These are phyloP conservation scores for Microbotryum intermedium DNA, from an alignment of 1,284 basidiomycete species.

Conservation along the genomic window DNA sequence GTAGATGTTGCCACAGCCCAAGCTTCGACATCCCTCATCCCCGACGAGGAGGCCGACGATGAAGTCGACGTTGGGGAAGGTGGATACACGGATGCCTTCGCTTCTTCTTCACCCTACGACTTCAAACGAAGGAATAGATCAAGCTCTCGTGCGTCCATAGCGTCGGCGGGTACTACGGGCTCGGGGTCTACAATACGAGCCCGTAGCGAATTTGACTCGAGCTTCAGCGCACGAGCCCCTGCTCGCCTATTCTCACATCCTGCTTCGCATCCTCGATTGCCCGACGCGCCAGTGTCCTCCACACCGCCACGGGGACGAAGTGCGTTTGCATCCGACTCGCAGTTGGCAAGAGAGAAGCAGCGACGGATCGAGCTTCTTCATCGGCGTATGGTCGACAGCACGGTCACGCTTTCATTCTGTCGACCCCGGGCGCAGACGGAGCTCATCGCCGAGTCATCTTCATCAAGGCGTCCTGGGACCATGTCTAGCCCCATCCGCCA, in stretches of 20 bases:
- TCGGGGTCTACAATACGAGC: conserved; percentile 39
- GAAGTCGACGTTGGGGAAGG: neutral
- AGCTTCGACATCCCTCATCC: no score
- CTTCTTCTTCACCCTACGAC: neutral
- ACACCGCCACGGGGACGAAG: conserved; percentile 10
- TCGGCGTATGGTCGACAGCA: conserved; percentile 69
- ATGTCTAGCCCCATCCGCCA: neutral
- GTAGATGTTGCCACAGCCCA: no score
- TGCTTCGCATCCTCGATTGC: conserved; percentile 12
- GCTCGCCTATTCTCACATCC: conserved; percentile 11
- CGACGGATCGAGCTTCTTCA: conserved; percentile 58
- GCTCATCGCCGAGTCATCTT: neutral
- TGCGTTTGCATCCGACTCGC: conserved; percentile 32
- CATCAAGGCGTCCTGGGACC: neutral
- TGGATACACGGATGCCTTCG: neutral
- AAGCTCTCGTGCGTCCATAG: conserved; percentile 15
- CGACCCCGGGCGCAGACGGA: conserved; percentile 2
- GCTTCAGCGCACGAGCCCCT: conserved; percentile 15
- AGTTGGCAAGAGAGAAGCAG: conserved; percentile 47
- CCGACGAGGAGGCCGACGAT: neutral
- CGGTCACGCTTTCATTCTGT: conserved; percentile 48
- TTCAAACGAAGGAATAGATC: conserved; percentile 5
- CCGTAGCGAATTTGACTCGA: conserved; percentile 43
- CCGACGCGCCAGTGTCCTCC: conserved; percentile 1
- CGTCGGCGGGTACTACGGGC: conserved; percentile 9